A percentile compares a stretch with the other conserved stretches of the same genome.
Evolutionary conservation across 164 flowering plant species (phyloP).

Genomic region (Magnolia changhungtana): DNA sequence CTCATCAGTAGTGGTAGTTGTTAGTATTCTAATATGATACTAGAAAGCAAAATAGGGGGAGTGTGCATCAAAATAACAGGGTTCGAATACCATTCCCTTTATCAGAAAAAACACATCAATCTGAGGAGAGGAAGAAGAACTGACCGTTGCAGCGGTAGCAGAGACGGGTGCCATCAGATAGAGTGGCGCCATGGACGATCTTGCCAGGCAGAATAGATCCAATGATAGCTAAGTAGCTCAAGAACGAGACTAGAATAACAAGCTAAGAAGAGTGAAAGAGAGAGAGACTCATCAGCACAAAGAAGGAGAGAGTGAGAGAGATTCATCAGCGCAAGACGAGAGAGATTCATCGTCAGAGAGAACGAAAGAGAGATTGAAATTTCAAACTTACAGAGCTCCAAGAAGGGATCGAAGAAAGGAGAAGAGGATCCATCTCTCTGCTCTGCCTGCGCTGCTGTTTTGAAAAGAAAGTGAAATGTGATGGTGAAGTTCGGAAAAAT

Average conservation of each 20-base stretch:
- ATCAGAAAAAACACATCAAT: too few species aligned
- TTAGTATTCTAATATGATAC: too few species aligned
- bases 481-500: too few species aligned
- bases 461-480: too few species aligned
- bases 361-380: not conserved
- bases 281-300: not conserved
- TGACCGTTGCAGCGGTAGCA: conserved; percentile 85
- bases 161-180: conserved; percentile 71
- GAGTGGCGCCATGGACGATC: conserved; percentile 59
- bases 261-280: conserved; percentile 32
- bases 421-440: conserved; percentile 11
- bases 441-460: not conserved
- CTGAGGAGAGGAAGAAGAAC: not conserved
- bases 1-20: too few species aligned
- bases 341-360: not conserved
- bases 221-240: conserved; percentile 55
- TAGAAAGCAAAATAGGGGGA: too few species aligned
- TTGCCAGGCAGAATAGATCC: conserved; percentile 78
- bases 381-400: conserved; percentile 47
- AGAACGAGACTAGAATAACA: conserved; percentile 42
- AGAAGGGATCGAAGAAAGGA: conserved; percentile 50
- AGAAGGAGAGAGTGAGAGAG: not conserved
- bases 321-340: too few species aligned
- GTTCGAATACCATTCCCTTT: too few species aligned
- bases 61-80: too few species aligned